A percentile compares a stretch with the other conserved stretches of the same genome.
Conservation (phyloP, 306 rosid genomes). For the Rubus idaeus region DNA sequence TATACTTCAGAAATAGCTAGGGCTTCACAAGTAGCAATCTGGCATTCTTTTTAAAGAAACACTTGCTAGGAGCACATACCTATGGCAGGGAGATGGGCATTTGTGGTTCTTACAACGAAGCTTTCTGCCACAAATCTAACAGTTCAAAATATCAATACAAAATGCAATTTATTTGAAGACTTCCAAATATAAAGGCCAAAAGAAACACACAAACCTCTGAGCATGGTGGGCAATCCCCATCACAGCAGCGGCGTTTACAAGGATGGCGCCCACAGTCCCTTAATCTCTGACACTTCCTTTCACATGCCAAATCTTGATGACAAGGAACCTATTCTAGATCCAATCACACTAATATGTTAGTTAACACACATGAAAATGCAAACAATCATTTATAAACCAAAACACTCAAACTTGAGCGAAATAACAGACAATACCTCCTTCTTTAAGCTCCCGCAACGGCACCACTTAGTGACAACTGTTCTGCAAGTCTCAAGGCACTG, state of each 20-base stretch:
- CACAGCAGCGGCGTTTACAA: conserved; percentile 94
- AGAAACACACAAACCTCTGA: conserved; percentile 59
- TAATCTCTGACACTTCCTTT: conserved; percentile 77
- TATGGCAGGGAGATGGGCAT: conserved; percentile 94
- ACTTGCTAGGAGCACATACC: conserved; percentile 48
- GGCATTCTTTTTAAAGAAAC: background rate
- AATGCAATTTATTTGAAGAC: conserved; percentile 19
- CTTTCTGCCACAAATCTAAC: conserved; percentile 81
- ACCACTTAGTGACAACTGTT: conserved; percentile 63
- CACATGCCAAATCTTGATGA: conserved; percentile 87
- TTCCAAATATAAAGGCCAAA: conserved; percentile 14
- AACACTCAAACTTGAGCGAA: conserved; percentile 10
- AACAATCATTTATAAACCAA: background rate
- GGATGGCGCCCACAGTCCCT: conserved; percentile 92
- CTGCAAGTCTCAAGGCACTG: conserved; percentile 74
- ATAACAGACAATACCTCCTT: conserved; percentile 58
- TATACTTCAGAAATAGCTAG: background rate
- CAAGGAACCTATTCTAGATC: conserved; percentile 88
- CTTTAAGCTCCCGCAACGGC: conserved; percentile 87
- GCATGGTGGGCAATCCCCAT: conserved; percentile 93
- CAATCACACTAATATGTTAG: conserved; percentile 39
- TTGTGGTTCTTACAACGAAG: conserved; percentile 94
- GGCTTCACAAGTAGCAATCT: conserved; percentile 1
- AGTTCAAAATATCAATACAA: conserved; percentile 26
- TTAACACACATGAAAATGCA: conserved; percentile 16